These are phyloP conservation scores for Trichophyton schoenleinii DNA, from an alignment of 2,329 filamentous ascomycete species.

Conservation along the genomic window DNA sequence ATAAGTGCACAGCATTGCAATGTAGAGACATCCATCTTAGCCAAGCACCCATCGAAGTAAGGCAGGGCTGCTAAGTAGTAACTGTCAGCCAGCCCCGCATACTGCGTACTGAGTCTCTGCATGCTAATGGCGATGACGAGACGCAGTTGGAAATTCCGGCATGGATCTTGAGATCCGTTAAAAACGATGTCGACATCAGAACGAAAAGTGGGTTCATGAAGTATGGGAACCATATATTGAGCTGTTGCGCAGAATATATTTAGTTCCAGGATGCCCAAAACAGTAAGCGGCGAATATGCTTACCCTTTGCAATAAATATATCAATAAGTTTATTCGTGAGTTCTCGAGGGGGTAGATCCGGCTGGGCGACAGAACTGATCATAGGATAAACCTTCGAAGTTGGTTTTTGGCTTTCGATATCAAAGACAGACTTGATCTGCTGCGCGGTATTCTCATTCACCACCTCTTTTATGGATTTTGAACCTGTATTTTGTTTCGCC, in stretches of 20 bases:
- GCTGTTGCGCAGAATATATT: conserved; percentile 38
- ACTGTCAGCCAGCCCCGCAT: conserved; percentile 86
- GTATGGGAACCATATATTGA: conserved; percentile 72
- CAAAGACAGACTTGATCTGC: conserved; percentile 56
- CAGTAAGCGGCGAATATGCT: conserved; percentile 14
- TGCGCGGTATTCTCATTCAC: conserved; percentile 62
- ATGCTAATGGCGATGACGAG: conserved; percentile 92
- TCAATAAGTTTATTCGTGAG: conserved; percentile 70
- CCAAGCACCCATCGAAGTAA: conserved; percentile 68
- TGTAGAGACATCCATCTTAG: conserved; percentile 79
- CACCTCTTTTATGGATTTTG: conserved; percentile 81
- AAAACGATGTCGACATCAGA: conserved; percentile 72
- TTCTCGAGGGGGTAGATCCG: conserved; percentile 57
- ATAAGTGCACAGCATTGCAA: conserved; percentile 81
- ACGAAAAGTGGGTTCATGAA: conserved; percentile 72
- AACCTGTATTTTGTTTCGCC: conserved; percentile 84
- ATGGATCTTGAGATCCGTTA: conserved; percentile 59
- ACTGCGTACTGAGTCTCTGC: conserved; percentile 79
- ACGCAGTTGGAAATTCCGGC: conserved; percentile 75
- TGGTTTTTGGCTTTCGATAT: conserved; percentile 52
- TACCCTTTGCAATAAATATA: conserved; percentile 75
- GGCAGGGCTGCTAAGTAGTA: conserved; percentile 87
- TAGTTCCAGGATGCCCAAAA: neutral
- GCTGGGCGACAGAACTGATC: conserved; percentile 71
- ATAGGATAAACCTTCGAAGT: conserved; percentile 77